Percentiles rank a stretch among this genome's conserved stretches.
Evolutionary conservation across 1,284 basidiomycete species (phyloP).

Genomic region (Schizophyllum commune): DNA sequence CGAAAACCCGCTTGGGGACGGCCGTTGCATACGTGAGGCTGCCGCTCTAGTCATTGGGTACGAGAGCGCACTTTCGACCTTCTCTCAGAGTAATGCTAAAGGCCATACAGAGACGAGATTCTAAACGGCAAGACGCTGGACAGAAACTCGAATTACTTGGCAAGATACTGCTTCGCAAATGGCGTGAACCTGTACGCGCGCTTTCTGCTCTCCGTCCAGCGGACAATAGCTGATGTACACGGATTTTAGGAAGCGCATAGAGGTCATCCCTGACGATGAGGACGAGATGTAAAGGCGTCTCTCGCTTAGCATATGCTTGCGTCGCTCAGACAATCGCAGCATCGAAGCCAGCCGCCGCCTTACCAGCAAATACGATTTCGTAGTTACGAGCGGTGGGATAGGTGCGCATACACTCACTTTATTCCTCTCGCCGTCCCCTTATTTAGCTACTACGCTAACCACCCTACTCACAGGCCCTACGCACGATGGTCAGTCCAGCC

Average conservation of each 20-base stretch:
- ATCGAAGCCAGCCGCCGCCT: constrained; percentile 81
- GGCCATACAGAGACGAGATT: constrained; percentile 62
- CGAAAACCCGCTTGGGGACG: constrained; percentile 58
- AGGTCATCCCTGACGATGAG: constrained; percentile 89
- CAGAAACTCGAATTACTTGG: constrained; percentile 80
- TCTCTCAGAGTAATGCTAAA: not conserved
- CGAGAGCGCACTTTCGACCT: constrained; percentile 13
- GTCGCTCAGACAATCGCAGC: constrained; percentile 29
- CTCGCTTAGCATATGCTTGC: constrained; percentile 1
- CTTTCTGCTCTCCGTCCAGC: not conserved
- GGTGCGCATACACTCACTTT: constrained; percentile 32
- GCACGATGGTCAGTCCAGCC: constrained; percentile 57
- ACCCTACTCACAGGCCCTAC: constrained; percentile 41
- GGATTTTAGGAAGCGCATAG: constrained; percentile 83
- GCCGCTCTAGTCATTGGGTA: constrained; percentile 73
- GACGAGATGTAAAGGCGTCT: constrained; percentile 61
- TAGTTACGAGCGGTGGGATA: constrained; percentile 82
- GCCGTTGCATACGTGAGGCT: constrained; percentile 61
- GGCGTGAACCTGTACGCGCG: constrained; percentile 75
- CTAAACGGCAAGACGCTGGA: constrained; percentile 86
- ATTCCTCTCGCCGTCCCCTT: too few species aligned
- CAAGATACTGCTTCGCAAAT: constrained; percentile 81
- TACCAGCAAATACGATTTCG: constrained; percentile 80
- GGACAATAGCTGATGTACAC: too few species aligned
- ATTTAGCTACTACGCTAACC: too few species aligned